These are phyloP conservation scores for Thamnidium elegans DNA, from an alignment of 192 early-diverging fungal genomes.

Conservation along the genomic window DNA sequence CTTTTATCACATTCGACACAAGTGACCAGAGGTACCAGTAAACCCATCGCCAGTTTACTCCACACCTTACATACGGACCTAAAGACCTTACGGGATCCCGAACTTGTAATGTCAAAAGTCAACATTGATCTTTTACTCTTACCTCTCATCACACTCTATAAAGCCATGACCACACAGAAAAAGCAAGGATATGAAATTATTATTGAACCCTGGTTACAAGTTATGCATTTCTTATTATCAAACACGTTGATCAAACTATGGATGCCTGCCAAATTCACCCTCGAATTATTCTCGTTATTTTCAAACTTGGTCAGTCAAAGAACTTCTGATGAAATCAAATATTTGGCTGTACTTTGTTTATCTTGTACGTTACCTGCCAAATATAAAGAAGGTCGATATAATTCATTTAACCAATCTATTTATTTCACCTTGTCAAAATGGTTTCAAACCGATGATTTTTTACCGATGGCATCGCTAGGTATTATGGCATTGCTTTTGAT, in stretches of 20 bases:
- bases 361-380: conserved; percentile 18
- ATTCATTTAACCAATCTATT: not conserved
- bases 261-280: not conserved
- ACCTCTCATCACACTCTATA: not conserved
- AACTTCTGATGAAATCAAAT: conserved; percentile 33
- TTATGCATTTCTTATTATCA: conserved; percentile 14
- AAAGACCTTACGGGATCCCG: not conserved
- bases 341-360: conserved; percentile 25
- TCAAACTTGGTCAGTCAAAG: not conserved
- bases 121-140: not conserved
- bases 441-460: conserved; percentile 7
- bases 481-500: conserved; percentile 19
- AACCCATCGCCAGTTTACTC: no score
- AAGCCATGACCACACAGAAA: not conserved
- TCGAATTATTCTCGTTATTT: conserved; percentile 3
- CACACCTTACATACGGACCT: not conserved
- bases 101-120: not conserved
- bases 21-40: no score
- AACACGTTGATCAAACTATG: not conserved
- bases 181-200: not conserved
- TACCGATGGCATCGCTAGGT: conserved; percentile 17
- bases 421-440: conserved; percentile 1
- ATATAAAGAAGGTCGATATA: conserved; percentile 5
- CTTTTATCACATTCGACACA: no score
- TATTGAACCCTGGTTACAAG: not conserved